phyloP scores from a whole-genome alignment of 176 grass and related monocot genomes.

The Raddia guianensis region DNA sequence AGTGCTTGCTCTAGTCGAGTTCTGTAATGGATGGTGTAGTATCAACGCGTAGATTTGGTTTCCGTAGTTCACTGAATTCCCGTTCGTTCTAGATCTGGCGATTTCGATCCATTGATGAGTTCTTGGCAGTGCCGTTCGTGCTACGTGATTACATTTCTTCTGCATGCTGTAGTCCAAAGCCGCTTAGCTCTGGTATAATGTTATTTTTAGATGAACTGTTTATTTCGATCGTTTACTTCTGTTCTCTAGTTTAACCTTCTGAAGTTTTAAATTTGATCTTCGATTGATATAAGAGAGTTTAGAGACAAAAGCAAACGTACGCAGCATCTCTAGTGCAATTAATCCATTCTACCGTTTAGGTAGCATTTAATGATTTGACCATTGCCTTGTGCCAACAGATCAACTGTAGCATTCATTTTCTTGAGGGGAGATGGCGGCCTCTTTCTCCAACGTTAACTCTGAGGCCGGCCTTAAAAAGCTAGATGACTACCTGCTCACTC shows the following conservation, averaged over 20 bases:
- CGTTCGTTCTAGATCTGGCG: conserved; percentile 6
- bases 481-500: conserved; percentile 76
- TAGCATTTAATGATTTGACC: not conserved
- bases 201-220: not conserved
- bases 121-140: not conserved
- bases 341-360: not conserved
- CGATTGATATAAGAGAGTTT: not conserved
- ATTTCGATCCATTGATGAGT: not conserved
- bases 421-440: conserved; percentile 64
- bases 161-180: too few relatives aligned
- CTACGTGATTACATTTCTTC: not conserved
- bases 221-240: not conserved
- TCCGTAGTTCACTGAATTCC: not conserved
- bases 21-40: not conserved
- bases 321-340: not conserved
- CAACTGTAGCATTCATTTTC: not conserved
- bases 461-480: conserved; percentile 84
- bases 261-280: not conserved
- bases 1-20: not conserved
- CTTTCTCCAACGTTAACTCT: conserved; percentile 61
- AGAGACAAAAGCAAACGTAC: not conserved
- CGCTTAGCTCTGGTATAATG: not conserved
- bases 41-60: not conserved
- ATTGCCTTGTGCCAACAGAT: conserved; percentile 3
- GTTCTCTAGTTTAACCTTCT: not conserved